Evolutionary conservation across 1,284 basidiomycete species (phyloP).

Genomic region (Leccinum griseonigrum): DNA sequence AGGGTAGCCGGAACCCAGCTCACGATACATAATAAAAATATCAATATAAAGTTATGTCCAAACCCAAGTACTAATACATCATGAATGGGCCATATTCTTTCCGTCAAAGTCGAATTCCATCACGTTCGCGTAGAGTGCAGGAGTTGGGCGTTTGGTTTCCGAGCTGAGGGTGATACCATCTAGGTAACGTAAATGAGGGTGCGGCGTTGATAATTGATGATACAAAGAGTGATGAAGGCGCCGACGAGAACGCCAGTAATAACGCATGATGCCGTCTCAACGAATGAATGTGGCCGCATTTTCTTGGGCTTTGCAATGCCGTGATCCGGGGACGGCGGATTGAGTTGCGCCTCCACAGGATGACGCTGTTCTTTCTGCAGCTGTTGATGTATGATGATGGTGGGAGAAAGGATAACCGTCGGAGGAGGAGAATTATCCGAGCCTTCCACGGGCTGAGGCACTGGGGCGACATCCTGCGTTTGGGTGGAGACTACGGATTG

Average conservation of each 20-base stretch:
- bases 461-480: conserved; percentile 6
- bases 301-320: conserved; percentile 15
- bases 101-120: conserved; percentile 1
- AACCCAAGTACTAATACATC: conserved; percentile 19
- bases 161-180: not conserved
- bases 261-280: conserved; percentile 48
- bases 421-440: conserved; percentile 6
- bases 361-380: conserved; percentile 16
- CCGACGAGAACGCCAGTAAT: conserved; percentile 56
- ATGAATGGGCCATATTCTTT: not conserved
- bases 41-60: conserved; percentile 26
- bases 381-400: conserved; percentile 29
- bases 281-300: conserved; percentile 30
- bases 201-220: conserved; percentile 50
- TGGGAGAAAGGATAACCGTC: conserved; percentile 25
- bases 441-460: conserved; percentile 2
- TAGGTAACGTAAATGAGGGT: conserved; percentile 42
- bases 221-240: conserved; percentile 49
- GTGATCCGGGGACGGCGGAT: conserved; percentile 10
- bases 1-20: conserved; percentile 12
- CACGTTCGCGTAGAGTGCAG: not conserved
- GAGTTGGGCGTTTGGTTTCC: not conserved
- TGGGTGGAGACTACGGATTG: not conserved
- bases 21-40: conserved; percentile 24
- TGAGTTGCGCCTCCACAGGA: conserved; percentile 7